Base-by-base conservation (phyloP, 768 basidiomycete genomes). In the Lactifluus volemus region DNA sequence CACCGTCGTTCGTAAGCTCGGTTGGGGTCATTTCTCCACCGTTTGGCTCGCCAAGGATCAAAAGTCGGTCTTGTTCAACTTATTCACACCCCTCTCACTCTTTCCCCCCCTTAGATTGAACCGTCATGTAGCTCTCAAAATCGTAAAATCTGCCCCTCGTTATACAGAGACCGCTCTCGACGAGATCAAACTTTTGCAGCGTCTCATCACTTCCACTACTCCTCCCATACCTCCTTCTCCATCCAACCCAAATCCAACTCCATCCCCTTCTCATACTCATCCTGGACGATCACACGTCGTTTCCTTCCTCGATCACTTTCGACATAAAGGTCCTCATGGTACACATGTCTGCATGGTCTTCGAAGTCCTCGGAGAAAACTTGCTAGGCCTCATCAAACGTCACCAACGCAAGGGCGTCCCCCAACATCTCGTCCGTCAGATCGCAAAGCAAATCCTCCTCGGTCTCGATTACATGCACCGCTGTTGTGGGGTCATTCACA, bases 281-380 rank as follows among this genome's bases (percentile, higher is more conserved):
- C 83, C 94, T 0, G 96, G 95, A 3, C 79, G 92, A 63, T 86
- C 88, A 19, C 97, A 99, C 71, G 96, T 98, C 73, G 95, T 99
- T 72, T 91, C 89, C 14, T 92, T 98, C 72, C 88, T 98, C 50
- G 96, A 99, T 76, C 93, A 98, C 72, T 99, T 99, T 73, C 83
- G 87, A 30, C 97, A 98, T 75, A 89, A 89, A 63, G 97, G 97
- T 1, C 94, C 94, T 10, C 97, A 99, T 72, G 97, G 97, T 41
- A 87, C 83, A 15, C 97, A 99, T 74, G 90, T 99, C 67, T 98
- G 97, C 80, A 98, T 99, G 97, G 94, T 97, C 14, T 98, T 98
- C 69, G 97, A 99, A 73, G 97, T 98, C 29, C 82, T 99, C 9
- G 97, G 96, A 62, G 96, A 99, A 75, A 98, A 96, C 71, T 78